Percentiles rank a stretch among this genome's conserved stretches.
Conservation (phyloP, 176 grass and related monocot species). For the Musa troglodytarum region DNA sequence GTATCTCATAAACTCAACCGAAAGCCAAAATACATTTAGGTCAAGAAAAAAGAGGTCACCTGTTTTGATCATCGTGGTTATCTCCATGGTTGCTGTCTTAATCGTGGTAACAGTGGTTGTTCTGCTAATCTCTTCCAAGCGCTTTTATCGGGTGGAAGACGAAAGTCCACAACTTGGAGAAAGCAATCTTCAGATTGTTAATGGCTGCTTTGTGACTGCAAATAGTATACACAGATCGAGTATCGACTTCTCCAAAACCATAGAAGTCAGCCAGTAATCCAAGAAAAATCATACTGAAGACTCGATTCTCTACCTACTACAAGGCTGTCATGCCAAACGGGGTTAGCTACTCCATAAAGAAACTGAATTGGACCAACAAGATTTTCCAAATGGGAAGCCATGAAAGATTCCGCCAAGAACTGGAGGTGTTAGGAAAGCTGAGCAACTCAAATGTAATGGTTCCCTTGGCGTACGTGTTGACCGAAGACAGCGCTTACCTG, state of each 20-base stretch:
- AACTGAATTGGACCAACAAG: constrained; percentile 63
- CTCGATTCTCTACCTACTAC: constrained; percentile 77
- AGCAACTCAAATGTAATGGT: constrained; percentile 85
- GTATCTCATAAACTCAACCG: background rate
- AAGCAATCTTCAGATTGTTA: constrained; percentile 24
- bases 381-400: constrained; percentile 56
- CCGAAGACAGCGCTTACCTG: constrained; percentile 52
- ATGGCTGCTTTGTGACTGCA: constrained; percentile 32
- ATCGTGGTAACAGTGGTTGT: constrained; percentile 18
- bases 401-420: constrained; percentile 44
- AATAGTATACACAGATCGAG: constrained; percentile 59
- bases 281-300: constrained; percentile 57
- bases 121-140: constrained; percentile 25
- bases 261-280: constrained; percentile 31
- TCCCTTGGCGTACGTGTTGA: constrained; percentile 68
- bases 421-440: constrained; percentile 56
- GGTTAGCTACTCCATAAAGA: constrained; percentile 50
- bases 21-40: background rate
- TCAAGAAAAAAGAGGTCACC: background rate
- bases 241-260: constrained; percentile 44
- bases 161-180: constrained; percentile 16
- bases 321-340: constrained; percentile 72
- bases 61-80: constrained; percentile 17
- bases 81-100: constrained; percentile 36
- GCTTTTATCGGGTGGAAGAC: constrained; percentile 58